Evolutionary conservation across 2,329 filamentous ascomycete species (phyloP).

Genomic region (Xylariales sp.): DNA sequence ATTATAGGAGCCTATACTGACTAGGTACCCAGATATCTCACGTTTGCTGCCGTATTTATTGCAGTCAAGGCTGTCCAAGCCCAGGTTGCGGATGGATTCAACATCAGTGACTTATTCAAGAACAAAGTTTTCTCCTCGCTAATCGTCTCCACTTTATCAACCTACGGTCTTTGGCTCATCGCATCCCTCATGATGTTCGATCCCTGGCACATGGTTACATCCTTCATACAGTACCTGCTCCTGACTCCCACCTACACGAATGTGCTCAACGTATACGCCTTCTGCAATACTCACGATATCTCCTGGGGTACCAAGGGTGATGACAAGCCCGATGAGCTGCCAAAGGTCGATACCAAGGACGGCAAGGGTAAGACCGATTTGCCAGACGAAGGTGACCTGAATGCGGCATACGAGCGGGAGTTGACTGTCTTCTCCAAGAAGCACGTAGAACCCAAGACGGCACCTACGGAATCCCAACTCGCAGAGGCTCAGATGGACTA

Average conservation of each 20-base stretch:
- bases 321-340: conserved; percentile 88
- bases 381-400: conserved; percentile 89
- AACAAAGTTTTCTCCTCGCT: conserved; percentile 90
- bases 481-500: conserved; percentile 94
- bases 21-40: conserved; percentile 61
- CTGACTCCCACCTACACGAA: conserved; percentile 97
- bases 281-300: conserved; percentile 97
- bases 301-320: conserved; percentile 98
- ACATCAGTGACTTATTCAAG: conserved; percentile 67
- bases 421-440: conserved; percentile 70
- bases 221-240: conserved; percentile 88
- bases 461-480: conserved; percentile 47
- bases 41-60: conserved; percentile 93
- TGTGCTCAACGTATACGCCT: conserved; percentile 97
- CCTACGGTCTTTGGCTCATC: conserved; percentile 88
- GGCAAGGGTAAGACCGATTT: conserved; percentile 90
- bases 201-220: conserved; percentile 99
- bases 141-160: conserved; percentile 87
- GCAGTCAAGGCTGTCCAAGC: conserved; percentile 79
- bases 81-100: conserved; percentile 66
- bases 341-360: conserved; percentile 83
- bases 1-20: too few species aligned
- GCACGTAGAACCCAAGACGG: conserved; percentile 65
- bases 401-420: conserved; percentile 90
- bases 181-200: conserved; percentile 93